Evolutionary conservation across 2,329 filamentous ascomycete genomes (phyloP), one percentile per base, ranked within the genome.

Genomic region (Drechslerella dactyloides): DNA sequence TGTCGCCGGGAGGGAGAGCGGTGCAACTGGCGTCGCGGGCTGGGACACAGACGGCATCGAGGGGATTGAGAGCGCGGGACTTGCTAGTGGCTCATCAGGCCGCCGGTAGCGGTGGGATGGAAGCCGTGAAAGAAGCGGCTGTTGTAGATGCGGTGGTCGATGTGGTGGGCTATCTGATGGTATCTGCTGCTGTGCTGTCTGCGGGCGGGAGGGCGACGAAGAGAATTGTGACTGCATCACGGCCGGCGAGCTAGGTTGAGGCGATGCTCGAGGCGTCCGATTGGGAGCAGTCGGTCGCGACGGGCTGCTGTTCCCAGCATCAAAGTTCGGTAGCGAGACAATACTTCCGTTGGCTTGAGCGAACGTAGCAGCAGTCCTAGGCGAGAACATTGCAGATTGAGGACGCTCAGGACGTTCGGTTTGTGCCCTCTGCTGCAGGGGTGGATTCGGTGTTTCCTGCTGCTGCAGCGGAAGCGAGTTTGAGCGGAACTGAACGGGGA

Each of bases 381-480:
- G 46, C 40, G 50, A 44, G 8, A 65, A 61, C 60, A 72, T 72
- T 17, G 68, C 68, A 0, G 68, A 72, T 19, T 72, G 68, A 7
- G 68, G 68, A 10, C 68, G 68, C 24, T 72, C 68, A 7, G 68
- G 68, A 10, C 68, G 68, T 27, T 72, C 68, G 1, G 68, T 72
- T 17, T 55, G 60, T 15, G 68, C 55, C 51, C 68, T 17, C 19
- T 72, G 68, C 51, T 72, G 60, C 7, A 60, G 50, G 24, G 54
- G 19, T n/a, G 53, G 66, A 11, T 51, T 65, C 37, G 60, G 51
- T 7, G 55, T 50, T 21, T 48, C 23, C n/a, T 42, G 33, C 21
- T 70, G 58, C 24, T 62, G 48, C 54, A 72, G 37, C 2, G 68
- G 68, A 55, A 72, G 52, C 2, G 68, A 72, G 24, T 72, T 72